Base-by-base conservation (phyloP, 2,329 filamentous ascomycete genomes). In the Botrytis fabae region DNA sequence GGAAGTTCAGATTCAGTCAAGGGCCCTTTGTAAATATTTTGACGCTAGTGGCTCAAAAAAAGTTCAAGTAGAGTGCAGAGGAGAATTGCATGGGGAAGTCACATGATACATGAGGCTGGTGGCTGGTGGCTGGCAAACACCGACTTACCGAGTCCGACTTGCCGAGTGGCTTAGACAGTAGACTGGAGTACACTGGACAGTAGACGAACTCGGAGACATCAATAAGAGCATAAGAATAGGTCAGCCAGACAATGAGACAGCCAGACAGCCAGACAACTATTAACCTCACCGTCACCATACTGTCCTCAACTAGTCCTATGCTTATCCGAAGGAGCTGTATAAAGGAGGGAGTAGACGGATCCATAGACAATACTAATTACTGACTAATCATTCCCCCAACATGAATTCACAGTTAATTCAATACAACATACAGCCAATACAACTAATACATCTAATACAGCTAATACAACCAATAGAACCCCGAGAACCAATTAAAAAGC, bases 11-110 rank as follows among this genome's bases (percentile, higher is more conserved):
- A 40, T 40, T 22, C 46, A n/a, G 64, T 46, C 64, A 28, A 54
- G 64, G 65, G 48, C 48, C 48, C 65, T 68, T 68, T 68, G 65
- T 68, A 57, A 68, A 68, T 68, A 68, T 68, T 68, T 68, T 57
- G 65, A 62, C 60, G 46, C 59, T 63, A 70, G 62, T 54, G 46
- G 28, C 20, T 57, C 32, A 54, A 72, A 69, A 72, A 72, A 72
- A 60, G 70, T 69, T 69, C 63, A 44, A 32, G 35, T 44, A 59
- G 57, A 57, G 14, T 57, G 35, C 35, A 59, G 57, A 54, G 12
- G 44, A 60, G 57, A 42, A 42, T 1, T 28, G n/a, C 10, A 68
- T 28, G 35, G 18, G 14, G 4, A 54, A 14, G 46, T 68, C 65
- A 68, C 65, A 57, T 68, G 65, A 68, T 66, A 16, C 9, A 0